Base-by-base conservation (phyloP, 106 monocot genomes). In the Allium fistulosum region DNA sequence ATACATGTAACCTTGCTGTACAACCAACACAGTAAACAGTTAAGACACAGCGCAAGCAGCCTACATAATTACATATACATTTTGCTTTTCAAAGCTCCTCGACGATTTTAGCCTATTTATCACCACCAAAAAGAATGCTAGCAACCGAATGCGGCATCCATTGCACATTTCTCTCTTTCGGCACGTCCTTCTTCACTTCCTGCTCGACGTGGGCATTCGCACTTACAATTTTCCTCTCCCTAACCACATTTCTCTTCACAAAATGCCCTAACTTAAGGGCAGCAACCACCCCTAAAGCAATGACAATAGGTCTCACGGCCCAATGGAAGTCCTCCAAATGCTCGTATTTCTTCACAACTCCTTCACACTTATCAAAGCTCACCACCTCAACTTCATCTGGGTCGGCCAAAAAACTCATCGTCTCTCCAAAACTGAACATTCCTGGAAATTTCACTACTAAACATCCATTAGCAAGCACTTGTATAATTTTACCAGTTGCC, bases 311-410 rank as follows among this genome's bases (percentile, higher is more conserved):
- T 80, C 95, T 81, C 46, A 96, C 91, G 17, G 76, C 77, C 95
- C 95, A 96, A 57, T 91, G 95, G 66, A 84, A 86, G 58, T 96
- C 88, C 82, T 96, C 95, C 46, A 96, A 80, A 67, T 96, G 95
- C 48, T 86, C 76, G 77, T 96, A 96, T 71, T 91, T 96, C 71
- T 80, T 85, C 58, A 78, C 83, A 6, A 86, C 10, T n/a, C 91
- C 88, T 11, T 88, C 71, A 28, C 95, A 91, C 7, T 69, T 82
- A 16, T 60, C 63, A 66, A 96, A 96, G 69, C 77, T 79, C 48
- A 96, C 86, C 12, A 68, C 66, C 69, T 96, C 88, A 16, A 91
- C 86, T 75, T 96, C 88, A 0, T 81, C 76, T 11, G 95, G 88
- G 63, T 96, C 88, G 7, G 88, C 91, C 27, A 96, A 49, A 49